Conservation (phyloP, 306 rosid species). For the Sechiopsis laciniata region DNA sequence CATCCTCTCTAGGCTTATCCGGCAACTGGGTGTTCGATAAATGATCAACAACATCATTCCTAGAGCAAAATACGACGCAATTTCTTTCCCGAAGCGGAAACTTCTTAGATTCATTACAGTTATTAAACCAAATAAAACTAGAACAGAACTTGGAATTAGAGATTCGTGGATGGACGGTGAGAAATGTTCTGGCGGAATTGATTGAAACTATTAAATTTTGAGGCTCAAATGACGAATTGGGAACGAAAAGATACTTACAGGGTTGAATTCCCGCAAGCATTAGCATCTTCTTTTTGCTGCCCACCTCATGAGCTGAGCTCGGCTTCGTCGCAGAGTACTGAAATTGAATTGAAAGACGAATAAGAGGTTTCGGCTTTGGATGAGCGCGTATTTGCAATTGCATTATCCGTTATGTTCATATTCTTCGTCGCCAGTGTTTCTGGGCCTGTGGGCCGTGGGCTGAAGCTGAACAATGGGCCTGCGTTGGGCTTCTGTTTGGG, state of each 20-base stretch:
- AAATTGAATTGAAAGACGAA: neutral
- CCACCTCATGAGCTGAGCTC: constrained; percentile 43
- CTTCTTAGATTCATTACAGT: constrained; percentile 30
- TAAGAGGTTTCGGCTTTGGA: neutral
- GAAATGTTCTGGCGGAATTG: constrained; percentile 22
- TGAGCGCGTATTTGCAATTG: neutral
- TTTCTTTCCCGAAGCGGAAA: constrained; percentile 31
- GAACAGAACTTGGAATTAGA: constrained; percentile 26
- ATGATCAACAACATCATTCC: constrained; percentile 44
- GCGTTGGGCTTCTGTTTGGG: neutral
- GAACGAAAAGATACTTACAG: constrained; percentile 37
- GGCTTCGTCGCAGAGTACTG: constrained; percentile 4
- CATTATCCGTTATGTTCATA: constrained; percentile 10
- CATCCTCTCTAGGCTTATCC: constrained; percentile 39
- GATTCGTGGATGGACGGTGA: constrained; percentile 14
- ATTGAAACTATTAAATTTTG: constrained; percentile 22
- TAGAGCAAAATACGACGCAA: constrained; percentile 49
- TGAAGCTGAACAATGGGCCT: neutral
- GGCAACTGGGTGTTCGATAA: constrained; percentile 46
- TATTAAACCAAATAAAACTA: neutral
- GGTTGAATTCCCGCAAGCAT: constrained; percentile 42
- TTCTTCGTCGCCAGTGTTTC: neutral
- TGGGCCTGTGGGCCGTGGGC: neutral
- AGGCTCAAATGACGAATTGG: constrained; percentile 22
- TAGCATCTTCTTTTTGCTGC: constrained; percentile 42